These are phyloP conservation scores for Boechera retrofracta DNA, from an alignment of 345 rosid genomes.

Conservation along the genomic window DNA sequence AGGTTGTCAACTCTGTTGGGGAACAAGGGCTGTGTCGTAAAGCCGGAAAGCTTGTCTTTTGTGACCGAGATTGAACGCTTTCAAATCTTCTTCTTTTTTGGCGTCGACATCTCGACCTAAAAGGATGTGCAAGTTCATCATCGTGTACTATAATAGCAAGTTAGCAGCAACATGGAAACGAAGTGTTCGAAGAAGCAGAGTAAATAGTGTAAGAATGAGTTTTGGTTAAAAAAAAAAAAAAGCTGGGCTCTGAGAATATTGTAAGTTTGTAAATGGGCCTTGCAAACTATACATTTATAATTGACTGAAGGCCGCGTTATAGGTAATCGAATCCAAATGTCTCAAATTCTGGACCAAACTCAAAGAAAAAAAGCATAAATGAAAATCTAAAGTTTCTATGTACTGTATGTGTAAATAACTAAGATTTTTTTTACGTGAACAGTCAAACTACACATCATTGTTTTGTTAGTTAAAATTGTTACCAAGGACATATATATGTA, in stretches of 20 bases:
- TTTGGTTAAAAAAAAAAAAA: neutral
- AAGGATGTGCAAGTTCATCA: neutral
- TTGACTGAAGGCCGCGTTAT: no score
- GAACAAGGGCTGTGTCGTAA: constrained; percentile 76
- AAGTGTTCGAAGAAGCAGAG: neutral
- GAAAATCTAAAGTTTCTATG: no score
- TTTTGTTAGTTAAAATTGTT: neutral
- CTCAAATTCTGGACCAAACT: neutral
- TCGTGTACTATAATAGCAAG: neutral
- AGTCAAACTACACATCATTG: no score
- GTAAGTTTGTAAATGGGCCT: constrained; percentile 9
- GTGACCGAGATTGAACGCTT: constrained; percentile 50
- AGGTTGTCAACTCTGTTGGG: constrained; percentile 62
- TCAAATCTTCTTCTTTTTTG: no score
- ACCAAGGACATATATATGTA: neutral
- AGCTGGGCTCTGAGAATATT: neutral
- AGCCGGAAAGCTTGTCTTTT: constrained; percentile 60
- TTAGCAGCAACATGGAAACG: constrained; percentile 5
- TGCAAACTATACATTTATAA: neutral
- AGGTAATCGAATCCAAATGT: neutral
- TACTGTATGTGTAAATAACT: neutral
- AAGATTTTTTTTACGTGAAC: neutral
- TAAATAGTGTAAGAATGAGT: neutral
- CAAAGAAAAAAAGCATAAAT: neutral
- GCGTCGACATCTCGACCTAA: neutral